Evolutionary conservation across 805 yeast species (phyloP).

Genomic region (Nadsonia fulvescens): DNA sequence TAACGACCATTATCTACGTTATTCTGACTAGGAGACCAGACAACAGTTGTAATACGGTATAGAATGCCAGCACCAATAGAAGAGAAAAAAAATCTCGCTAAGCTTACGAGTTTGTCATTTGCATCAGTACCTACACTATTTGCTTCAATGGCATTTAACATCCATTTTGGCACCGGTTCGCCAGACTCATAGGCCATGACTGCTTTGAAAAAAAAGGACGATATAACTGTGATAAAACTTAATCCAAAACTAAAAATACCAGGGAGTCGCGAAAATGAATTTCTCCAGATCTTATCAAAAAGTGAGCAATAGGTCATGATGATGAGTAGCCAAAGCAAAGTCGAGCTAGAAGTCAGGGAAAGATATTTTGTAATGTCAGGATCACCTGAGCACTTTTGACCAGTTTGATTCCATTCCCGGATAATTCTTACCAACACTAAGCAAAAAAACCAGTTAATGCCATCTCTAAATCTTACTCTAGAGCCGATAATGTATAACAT

Average conservation of each 20-base stretch:
- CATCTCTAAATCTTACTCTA: slow-evolving; percentile 9
- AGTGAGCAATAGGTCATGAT: slow-evolving; percentile 22
- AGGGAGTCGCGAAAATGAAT: slow-evolving; percentile 9
- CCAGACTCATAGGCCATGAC: slow-evolving; percentile 36
- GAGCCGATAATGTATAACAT: slow-evolving; percentile 11
- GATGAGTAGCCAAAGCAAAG: slow-evolving; percentile 31
- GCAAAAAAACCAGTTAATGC: slow-evolving; percentile 11
- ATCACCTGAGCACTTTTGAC: slow-evolving; percentile 55
- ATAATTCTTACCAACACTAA: slow-evolving; percentile 33
- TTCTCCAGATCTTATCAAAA: slow-evolving; percentile 11
- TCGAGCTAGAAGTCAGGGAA: slow-evolving; percentile 6
- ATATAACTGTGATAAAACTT: slow-evolving; percentile 27
- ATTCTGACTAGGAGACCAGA: slow-evolving; percentile 1
- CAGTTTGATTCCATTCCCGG: slow-evolving; percentile 77
- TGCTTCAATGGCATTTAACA: slow-evolving; percentile 7
- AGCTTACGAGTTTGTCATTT: slow-evolving; percentile 9
- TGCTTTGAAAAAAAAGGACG: slow-evolving; percentile 37
- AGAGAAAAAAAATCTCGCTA: slow-evolving; percentile 16
- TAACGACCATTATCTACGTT: slow-evolving; percentile 2
- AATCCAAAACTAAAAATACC: slow-evolving; percentile 25
- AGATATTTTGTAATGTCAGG: slow-evolving; percentile 31
- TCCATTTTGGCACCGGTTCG: slow-evolving; percentile 27
- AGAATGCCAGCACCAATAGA: slow-evolving; percentile 10
- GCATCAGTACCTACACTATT: slow-evolving; percentile 4
- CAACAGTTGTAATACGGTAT: slow-evolving; percentile 6